These are phyloP conservation scores for Chrysanthemum seticuspe DNA, from an alignment of 129 eudicot genomes.

Conservation along the genomic window DNA sequence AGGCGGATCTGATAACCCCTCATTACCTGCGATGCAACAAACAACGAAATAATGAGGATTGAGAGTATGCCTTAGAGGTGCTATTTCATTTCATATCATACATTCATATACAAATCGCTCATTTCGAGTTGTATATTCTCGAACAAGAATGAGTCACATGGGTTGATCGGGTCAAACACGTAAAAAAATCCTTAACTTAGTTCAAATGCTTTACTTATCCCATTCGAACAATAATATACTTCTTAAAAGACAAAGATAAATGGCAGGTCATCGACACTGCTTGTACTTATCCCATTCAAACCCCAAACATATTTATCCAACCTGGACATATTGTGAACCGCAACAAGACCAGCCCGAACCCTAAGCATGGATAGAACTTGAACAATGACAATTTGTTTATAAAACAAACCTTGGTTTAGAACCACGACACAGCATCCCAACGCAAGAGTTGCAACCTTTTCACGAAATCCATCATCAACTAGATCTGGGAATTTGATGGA, in stretches of 20 bases:
- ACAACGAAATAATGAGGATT: neutral
- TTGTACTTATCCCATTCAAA: no score
- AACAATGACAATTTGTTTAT: neutral
- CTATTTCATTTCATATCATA: neutral
- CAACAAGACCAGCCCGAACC: no score
- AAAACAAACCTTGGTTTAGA: slow-evolving; percentile 63
- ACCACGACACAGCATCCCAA: slow-evolving; percentile 91
- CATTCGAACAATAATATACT: no score
- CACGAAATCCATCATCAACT: slow-evolving; percentile 66
- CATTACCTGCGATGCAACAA: slow-evolving; percentile 42
- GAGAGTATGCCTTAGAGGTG: neutral
- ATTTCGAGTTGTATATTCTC: no score
- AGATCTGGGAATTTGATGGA: slow-evolving; percentile 75
- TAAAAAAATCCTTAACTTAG: no score
- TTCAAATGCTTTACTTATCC: no score
- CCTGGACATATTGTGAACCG: no score
- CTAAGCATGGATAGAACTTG: neutral
- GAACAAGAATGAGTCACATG: neutral
- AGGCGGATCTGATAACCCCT: slow-evolving; percentile 33
- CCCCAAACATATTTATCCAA: no score
- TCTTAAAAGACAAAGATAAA: no score
- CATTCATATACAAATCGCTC: neutral
- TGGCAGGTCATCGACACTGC: no score
- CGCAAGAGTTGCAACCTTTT: slow-evolving; percentile 57
- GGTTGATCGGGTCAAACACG: neutral